Percentiles rank a stretch among this genome's conserved stretches.
Evolutionary conservation across 306 rosid species (phyloP).

Genomic region (Vachellia pachyceras): DNA sequence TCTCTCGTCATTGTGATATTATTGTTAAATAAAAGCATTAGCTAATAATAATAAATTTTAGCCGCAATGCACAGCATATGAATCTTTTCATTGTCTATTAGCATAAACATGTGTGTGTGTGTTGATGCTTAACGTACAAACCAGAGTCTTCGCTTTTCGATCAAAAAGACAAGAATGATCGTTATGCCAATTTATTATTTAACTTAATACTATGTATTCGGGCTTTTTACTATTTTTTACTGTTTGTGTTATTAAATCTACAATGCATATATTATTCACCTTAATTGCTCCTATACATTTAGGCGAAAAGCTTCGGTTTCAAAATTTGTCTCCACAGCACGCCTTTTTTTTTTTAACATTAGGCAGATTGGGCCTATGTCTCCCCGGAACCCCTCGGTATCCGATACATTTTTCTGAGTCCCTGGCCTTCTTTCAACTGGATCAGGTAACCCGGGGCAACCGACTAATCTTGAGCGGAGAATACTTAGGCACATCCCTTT

Average conservation of each 20-base stretch:
- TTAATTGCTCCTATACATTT: too few relatives aligned
- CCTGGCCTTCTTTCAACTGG: too few relatives aligned
- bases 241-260: background rate
- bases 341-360: too few relatives aligned
- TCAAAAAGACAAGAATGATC: conserved; percentile 42
- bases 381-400: too few relatives aligned
- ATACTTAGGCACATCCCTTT: too few relatives aligned
- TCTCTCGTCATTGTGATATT: conserved; percentile 24
- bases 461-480: too few relatives aligned
- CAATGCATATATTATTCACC: too few relatives aligned
- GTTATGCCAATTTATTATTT: conserved; percentile 23
- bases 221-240: background rate
- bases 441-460: too few relatives aligned
- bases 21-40: conserved; percentile 38
- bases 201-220: background rate
- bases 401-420: too few relatives aligned
- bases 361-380: too few relatives aligned
- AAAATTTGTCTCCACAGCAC: too few relatives aligned
- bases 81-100: conserved; percentile 52
- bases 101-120: conserved; percentile 39
- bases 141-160: conserved; percentile 25
- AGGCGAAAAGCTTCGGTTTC: too few relatives aligned
- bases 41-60: conserved; percentile 24
- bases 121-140: conserved; percentile 42
- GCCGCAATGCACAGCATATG: conserved; percentile 47